These are phyloP conservation scores for Aureobasidium subglaciale DNA, from an alignment of 2,329 filamentous ascomycete species.

Conservation along the genomic window DNA sequence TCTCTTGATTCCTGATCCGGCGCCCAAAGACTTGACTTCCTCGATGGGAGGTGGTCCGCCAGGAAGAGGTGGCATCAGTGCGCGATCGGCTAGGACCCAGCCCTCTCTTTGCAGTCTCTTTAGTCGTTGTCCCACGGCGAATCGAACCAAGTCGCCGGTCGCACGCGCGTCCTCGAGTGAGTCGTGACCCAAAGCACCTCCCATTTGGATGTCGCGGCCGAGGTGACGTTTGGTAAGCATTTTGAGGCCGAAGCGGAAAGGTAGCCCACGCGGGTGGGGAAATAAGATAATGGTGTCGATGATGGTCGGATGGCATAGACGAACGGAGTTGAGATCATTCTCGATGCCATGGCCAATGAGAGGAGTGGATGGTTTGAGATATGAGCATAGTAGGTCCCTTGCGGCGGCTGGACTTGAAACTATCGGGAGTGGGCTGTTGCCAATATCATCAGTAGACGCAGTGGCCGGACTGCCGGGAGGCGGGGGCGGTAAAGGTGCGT, in stretches of 20 bases:
- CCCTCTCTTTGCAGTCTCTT: slow-evolving; percentile 57
- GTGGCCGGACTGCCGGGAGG: slow-evolving; percentile 12
- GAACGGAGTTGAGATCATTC: slow-evolving; percentile 82
- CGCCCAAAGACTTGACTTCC: background rate
- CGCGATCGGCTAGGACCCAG: slow-evolving; percentile 54
- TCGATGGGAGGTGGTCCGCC: slow-evolving; percentile 1
- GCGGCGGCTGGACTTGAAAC: slow-evolving; percentile 69
- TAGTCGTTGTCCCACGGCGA: slow-evolving; percentile 66
- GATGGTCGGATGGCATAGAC: slow-evolving; percentile 76
- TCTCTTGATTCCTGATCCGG: slow-evolving; percentile 11
- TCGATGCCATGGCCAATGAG: slow-evolving; percentile 90
- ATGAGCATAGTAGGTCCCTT: slow-evolving; percentile 66
- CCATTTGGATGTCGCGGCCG: slow-evolving; percentile 70
- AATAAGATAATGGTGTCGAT: slow-evolving; percentile 82
- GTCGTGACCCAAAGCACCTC: slow-evolving; percentile 65
- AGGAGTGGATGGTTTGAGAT: slow-evolving; percentile 69
- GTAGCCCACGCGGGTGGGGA: slow-evolving; percentile 69
- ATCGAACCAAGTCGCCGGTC: slow-evolving; percentile 75
- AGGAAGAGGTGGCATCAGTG: slow-evolving; percentile 24
- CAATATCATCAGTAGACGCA: slow-evolving; percentile 12
- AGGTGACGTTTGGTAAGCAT: slow-evolving; percentile 63
- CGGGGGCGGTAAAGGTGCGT: slow-evolving; percentile 16
- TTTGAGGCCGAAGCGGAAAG: slow-evolving; percentile 71
- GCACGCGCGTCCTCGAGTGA: slow-evolving; percentile 85
- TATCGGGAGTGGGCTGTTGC: slow-evolving; percentile 50